Evolutionary conservation across 2,329 filamentous ascomycete genomes (phyloP).

Genomic region (Xylogone sp.): DNA sequence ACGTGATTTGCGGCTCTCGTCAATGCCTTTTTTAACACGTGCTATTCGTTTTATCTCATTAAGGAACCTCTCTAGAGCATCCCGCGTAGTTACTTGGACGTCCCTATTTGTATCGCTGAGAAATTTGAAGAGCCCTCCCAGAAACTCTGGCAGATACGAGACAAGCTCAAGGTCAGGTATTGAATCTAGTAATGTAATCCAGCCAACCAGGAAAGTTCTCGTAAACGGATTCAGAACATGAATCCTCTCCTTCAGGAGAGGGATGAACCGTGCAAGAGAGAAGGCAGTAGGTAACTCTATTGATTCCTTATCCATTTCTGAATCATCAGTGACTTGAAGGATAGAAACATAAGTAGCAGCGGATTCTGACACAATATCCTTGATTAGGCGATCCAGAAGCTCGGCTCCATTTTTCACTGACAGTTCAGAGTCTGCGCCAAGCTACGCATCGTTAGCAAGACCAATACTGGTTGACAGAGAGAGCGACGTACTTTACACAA

Average conservation of each 20-base stretch:
- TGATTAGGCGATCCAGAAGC: constrained; percentile 87
- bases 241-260: constrained; percentile 88
- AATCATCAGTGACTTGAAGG: constrained; percentile 59
- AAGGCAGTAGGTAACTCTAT: constrained; percentile 77
- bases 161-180: constrained; percentile 96
- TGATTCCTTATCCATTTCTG: constrained; percentile 45
- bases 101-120: constrained; percentile 87
- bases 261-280: constrained; percentile 86
- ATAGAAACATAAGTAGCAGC: constrained; percentile 93
- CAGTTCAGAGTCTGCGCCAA: constrained; percentile 91
- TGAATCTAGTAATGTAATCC: constrained; percentile 91
- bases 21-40: constrained; percentile 85
- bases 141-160: constrained; percentile 84
- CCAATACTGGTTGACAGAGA: background rate
- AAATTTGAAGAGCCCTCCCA: constrained; percentile 86
- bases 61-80: constrained; percentile 83
- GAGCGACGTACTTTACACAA: constrained; percentile 73
- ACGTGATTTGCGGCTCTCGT: constrained; percentile 71
- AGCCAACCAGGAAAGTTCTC: constrained; percentile 89
- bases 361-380: constrained; percentile 94
- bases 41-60: constrained; percentile 93
- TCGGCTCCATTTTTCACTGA: constrained; percentile 98
- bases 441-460: constrained; percentile 43
- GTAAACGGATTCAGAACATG: constrained; percentile 94
- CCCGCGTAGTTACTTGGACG: constrained; percentile 91